These are phyloP conservation scores for Diplodia sapinea DNA, from an alignment of 2,329 filamentous ascomycete species.

Conservation along the genomic window DNA sequence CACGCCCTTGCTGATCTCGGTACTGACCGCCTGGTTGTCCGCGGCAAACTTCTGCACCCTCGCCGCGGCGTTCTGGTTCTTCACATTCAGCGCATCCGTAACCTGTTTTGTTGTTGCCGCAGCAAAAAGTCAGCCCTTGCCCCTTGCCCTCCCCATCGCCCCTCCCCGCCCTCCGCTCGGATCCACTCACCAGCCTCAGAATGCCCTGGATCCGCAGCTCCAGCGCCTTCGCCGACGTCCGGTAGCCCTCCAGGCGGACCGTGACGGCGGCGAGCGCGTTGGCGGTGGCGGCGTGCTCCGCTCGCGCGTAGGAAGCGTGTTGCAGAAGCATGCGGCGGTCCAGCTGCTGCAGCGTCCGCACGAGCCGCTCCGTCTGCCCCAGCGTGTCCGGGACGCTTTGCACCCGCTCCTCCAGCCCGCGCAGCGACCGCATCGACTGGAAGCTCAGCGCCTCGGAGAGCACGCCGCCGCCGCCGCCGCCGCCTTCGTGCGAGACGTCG, in stretches of 20 bases:
- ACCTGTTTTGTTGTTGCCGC: too few relatives aligned
- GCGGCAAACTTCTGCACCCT: not conserved
- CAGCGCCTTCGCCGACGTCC: not conserved
- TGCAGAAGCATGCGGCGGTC: not conserved
- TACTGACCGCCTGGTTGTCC: slow-evolving; percentile 12
- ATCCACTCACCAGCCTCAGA: too few relatives aligned
- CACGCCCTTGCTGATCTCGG: slow-evolving; percentile 25
- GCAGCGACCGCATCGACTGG: slow-evolving; percentile 7
- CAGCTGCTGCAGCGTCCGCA: not conserved
- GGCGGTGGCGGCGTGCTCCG: not conserved
- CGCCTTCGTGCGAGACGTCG: slow-evolving; percentile 1
- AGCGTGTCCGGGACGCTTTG: not conserved
- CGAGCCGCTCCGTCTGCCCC: not conserved
- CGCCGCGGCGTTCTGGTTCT: slow-evolving; percentile 19
- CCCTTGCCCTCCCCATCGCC: too few relatives aligned
- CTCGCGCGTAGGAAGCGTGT: not conserved
- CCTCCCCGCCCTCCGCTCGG: too few relatives aligned
- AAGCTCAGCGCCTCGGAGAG: slow-evolving; percentile 1
- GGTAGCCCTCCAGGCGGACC: slow-evolving; percentile 10
- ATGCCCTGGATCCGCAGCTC: too few relatives aligned
- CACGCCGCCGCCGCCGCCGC: too few relatives aligned
- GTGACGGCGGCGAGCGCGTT: not conserved
- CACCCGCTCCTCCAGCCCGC: slow-evolving; percentile 20
- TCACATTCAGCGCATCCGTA: slow-evolving; percentile 18
- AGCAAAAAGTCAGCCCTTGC: too few relatives aligned